Evolutionary conservation across 2,329 filamentous ascomycete genomes (phyloP).

Genomic region (Xylariales sp.): DNA sequence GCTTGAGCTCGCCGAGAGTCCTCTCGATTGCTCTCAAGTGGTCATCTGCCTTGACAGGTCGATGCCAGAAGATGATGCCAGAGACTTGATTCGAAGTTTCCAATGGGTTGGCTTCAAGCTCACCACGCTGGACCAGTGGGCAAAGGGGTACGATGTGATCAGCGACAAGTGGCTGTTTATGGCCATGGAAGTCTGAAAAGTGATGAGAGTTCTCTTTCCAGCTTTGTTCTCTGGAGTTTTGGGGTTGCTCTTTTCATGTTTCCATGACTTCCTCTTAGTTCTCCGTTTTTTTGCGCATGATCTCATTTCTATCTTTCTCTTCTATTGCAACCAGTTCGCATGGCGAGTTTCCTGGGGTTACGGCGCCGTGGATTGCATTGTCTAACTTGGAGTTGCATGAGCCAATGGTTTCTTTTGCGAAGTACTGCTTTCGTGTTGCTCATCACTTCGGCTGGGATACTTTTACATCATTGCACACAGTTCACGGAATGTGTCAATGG

Average conservation of each 20-base stretch:
- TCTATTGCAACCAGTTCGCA: too few species aligned
- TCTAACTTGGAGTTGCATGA: too few species aligned
- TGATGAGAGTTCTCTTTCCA: constrained; percentile 2
- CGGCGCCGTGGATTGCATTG: too few species aligned
- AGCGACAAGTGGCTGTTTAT: constrained; percentile 83
- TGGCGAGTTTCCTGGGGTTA: too few species aligned
- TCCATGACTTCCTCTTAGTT: constrained; percentile 2
- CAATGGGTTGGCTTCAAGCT: constrained; percentile 93
- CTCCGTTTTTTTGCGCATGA: constrained; percentile 8
- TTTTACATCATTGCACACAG: too few species aligned
- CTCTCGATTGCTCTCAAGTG: constrained; percentile 72
- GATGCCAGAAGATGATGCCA: constrained; percentile 56
- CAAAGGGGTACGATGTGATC: constrained; percentile 56
- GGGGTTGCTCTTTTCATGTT: constrained; percentile 5
- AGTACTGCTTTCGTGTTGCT: too few species aligned
- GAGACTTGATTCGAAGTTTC: constrained; percentile 72
- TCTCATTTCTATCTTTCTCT: constrained; percentile 12
- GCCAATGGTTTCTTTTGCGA: too few species aligned
- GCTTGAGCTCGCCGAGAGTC: constrained; percentile 78
- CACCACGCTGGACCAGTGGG: constrained; percentile 75
- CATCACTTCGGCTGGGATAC: too few species aligned
- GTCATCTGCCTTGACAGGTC: constrained; percentile 77
- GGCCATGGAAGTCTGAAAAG: constrained; percentile 72
- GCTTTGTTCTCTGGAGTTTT: constrained; percentile 7
- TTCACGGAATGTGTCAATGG: too few species aligned